Conservation (phyloP, 805 yeast species). For the Blastobotrys robertii region DNA sequence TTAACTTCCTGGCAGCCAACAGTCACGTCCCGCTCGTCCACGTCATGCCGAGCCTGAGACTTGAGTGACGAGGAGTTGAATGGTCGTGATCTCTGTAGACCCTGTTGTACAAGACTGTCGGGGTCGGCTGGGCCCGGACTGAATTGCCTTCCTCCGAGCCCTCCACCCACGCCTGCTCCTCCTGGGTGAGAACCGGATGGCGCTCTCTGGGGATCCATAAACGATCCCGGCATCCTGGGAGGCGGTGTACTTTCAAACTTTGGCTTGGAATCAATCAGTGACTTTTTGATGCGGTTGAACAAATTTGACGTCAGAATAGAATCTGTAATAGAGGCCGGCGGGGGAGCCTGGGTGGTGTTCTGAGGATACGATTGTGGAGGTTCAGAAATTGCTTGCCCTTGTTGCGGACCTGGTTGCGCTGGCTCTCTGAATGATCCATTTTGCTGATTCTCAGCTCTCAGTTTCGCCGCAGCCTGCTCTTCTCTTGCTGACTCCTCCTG, state of each 20-base stretch:
- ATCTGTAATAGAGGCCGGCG: neutral
- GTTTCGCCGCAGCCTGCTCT: neutral
- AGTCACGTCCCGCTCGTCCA: conserved; percentile 1
- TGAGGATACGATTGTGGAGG: neutral
- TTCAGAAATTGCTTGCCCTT: neutral
- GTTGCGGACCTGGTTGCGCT: neutral
- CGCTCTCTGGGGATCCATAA: neutral
- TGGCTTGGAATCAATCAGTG: too few species aligned
- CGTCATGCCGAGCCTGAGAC: neutral
- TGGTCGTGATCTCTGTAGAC: neutral
- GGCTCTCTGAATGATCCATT: neutral
- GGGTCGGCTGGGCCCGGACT: too few species aligned
- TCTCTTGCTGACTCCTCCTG: neutral
- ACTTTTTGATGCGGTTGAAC: neutral
- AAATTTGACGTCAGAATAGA: neutral
- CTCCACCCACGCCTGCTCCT: neutral
- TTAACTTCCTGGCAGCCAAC: conserved; percentile 4
- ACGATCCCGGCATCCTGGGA: too few species aligned
- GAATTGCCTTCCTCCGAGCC: neutral
- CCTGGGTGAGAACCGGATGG: neutral
- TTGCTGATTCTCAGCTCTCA: neutral
- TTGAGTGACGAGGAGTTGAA: neutral
- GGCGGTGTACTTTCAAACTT: too few species aligned
- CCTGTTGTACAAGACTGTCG: neutral
- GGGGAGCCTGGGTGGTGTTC: neutral